Base-by-base conservation (phyloP, 371 early-diverging fungal genomes). In the Mucor piriformis region DNA sequence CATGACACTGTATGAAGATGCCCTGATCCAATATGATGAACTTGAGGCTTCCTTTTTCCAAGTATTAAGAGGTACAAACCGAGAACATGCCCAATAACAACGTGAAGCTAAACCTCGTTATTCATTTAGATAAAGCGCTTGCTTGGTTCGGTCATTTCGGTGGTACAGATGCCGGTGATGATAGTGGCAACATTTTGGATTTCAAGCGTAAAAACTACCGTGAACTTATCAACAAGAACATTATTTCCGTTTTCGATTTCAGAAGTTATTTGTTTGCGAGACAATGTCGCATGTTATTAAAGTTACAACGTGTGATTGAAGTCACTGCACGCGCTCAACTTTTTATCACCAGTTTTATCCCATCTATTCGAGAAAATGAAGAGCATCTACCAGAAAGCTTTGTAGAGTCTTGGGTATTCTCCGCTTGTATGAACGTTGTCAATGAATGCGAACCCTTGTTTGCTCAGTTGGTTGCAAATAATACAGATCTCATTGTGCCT, bases 91-190 rank as follows among this genome's bases (percentile, higher is more conserved):
- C n/a, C n/a, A n/a, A n/a, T n/a, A n/a, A n/a, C n/a, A n/a, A n/a
- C n/a, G 29, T 4, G 8, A 29, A 29, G 4, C 29, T 29, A 29
- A 29, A 29, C 8, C 6, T 6, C 29, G 4, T 29, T 29, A 29
- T 8, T 29, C 29, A 29, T 32, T 32, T 73, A 73, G 87, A 90
- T 73, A 94, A 87, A 70, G 93, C 82, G 62, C 76, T 82, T 63
- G 83, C 95, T 35, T 97, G 96, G 96, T 96, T 96, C 77, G 86
- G 90, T 7, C 86, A 83, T 63, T 95, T 96, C 75, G 96, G 96
- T 38, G 95, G 91, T 2, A 84, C 84, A 16, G 91, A 88, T 18
- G 67, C 74, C 3, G 91, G 88, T 4, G 97, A 97, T 63, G 97
- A 96, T 64, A 86, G 88, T 59, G 83, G 87, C n/a, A 90, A 93